phyloP scores from a whole-genome alignment of 2,329 filamentous ascomycete genomes.

The Colletotrichum sp. region DNA sequence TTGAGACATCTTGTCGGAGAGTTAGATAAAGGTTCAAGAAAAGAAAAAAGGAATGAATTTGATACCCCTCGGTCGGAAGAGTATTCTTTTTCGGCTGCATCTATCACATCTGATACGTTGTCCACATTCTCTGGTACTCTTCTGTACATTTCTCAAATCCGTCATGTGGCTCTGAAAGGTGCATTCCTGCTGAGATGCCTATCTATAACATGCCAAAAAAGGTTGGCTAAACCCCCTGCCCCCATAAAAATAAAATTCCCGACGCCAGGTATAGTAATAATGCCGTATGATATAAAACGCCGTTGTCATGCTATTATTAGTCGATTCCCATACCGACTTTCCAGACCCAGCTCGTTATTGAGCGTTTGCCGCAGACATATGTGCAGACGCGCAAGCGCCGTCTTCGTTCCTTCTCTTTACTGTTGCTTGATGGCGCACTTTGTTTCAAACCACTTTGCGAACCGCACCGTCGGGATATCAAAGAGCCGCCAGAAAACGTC shows the following conservation, averaged over 20 bases:
- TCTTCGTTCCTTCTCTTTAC: background rate
- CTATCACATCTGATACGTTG: background rate
- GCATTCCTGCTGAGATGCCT: conserved; percentile 1
- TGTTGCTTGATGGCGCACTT: conserved; percentile 38
- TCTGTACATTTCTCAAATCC: background rate
- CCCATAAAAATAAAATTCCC: background rate
- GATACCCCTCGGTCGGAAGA: conserved; percentile 9
- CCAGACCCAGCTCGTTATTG: background rate
- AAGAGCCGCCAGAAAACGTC: conserved; percentile 62
- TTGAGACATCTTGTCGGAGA: conserved; percentile 40
- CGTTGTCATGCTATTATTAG: conserved; percentile 20
- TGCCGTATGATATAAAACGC: conserved; percentile 14
- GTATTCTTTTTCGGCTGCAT: background rate
- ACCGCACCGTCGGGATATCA: conserved; percentile 60
- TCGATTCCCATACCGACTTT: conserved; percentile 8
- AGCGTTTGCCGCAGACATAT: background rate
- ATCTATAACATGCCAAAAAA: background rate
- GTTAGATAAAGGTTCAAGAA: background rate
- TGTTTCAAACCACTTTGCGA: conserved; percentile 61
- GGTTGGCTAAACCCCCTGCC: background rate
- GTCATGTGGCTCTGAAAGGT: background rate
- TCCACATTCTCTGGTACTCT: background rate
- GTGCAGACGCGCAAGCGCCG: background rate
- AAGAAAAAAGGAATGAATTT: conserved; percentile 21
- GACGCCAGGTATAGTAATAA: conserved; percentile 22